Percentiles rank a stretch among this genome's conserved stretches.
phyloP scores from a whole-genome alignment of 176 grass and related monocot genomes.

The Olyra latifolia region DNA sequence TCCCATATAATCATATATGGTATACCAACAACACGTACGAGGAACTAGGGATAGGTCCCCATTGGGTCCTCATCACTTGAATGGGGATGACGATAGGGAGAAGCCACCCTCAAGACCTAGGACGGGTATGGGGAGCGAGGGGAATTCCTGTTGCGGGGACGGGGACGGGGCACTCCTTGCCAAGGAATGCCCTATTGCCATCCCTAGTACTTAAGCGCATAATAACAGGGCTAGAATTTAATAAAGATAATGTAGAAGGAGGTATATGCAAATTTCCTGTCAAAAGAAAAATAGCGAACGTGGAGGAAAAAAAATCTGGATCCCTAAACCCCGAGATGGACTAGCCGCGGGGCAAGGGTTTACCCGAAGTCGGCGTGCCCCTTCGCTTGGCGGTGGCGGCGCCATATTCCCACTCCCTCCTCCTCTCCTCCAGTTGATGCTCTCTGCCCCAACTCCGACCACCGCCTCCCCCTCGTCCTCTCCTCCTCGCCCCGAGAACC shows the following conservation, averaged over 20 bases:
- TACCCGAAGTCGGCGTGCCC: not conserved
- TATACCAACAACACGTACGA: too few relatives aligned
- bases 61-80: too few relatives aligned
- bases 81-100: too few relatives aligned
- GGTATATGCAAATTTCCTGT: not conserved
- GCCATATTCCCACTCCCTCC: conserved; percentile 5
- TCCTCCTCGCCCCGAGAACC: not conserved
- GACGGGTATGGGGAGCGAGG: too few relatives aligned
- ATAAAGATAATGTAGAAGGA: not conserved
- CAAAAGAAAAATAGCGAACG: not conserved
- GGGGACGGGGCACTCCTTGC: too few relatives aligned
- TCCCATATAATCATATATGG: too few relatives aligned
- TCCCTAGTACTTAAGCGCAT: too few relatives aligned
- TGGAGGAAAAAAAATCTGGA: not conserved
- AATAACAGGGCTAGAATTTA: not conserved
- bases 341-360: conserved; percentile 28
- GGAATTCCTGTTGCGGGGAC: too few relatives aligned
- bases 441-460: conserved; percentile 3
- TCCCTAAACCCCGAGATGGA: conserved; percentile 19
- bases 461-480: not conserved
- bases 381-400: not conserved
- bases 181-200: too few relatives aligned
- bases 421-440: conserved; percentile 30
- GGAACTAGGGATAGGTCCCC: too few relatives aligned
- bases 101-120: too few relatives aligned